Evolutionary conservation across 139 green algal species (phyloP), one percentile per base, ranked within the genome.

Genomic region (Asterochloris sp.): DNA sequence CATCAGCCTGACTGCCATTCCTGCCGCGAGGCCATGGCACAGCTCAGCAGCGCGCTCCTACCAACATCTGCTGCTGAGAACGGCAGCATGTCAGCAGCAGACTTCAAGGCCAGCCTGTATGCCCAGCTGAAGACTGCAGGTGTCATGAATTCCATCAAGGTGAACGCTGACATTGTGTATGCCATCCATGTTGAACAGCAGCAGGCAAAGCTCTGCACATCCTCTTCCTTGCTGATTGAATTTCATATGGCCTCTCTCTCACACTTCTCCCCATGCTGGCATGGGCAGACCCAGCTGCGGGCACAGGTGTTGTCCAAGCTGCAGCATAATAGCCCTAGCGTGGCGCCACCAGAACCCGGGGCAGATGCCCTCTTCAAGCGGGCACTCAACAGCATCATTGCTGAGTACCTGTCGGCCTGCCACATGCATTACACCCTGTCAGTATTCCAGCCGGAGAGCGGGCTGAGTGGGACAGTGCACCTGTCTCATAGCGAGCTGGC

Each of bases 381-480:
- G 27, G 28, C 76, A 28, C 29, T 82, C 47, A 86, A 88, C 78
- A 86, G 76, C 78, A 38, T 88, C 19, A 78, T 86, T 69, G 78
- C 78, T 60, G 85, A 88, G 63, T 88, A 88, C 64, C 66, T 88
- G 26, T 68, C 28, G 14, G 60, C 54, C 13, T 71, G 21, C 17
- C 38, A 69, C 14, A 86, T 86, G 29, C 24, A 67, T 8, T 88
- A 88, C 78, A 82, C 85, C 0, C 78, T 85, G 14, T 84, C 81
- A n/a, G 85, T 88, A 12, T 88, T 88, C 73, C 82, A 82, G 19
- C 82, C 85, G 12, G 85, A 88, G 78, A 74, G 78, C 62, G 85
- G 85, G n/a, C 29, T 88, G 19, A 79, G 81, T 28, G 61, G 73
- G 11, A 24, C 61, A 47, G 60, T 16, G 14, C 21, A 47, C 16